Evolutionary conservation across 768 basidiomycete genomes (phyloP).

Genomic region (Cystobasidium tubakii): DNA sequence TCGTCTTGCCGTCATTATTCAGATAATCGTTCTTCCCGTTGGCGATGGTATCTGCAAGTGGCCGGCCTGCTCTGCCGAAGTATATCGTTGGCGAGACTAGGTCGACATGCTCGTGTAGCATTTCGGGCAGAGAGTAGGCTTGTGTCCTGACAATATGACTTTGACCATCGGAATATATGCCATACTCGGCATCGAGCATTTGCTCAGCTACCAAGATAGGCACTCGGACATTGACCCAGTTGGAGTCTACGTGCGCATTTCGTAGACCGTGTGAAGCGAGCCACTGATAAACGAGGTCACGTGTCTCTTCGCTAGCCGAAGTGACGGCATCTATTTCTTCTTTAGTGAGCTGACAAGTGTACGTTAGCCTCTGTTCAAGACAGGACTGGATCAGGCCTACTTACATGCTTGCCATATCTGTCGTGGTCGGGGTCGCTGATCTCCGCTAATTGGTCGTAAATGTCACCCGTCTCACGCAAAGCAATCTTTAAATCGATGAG

Average conservation of each 20-base stretch:
- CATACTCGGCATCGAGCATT: slow-evolving; percentile 27
- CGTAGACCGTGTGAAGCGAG: slow-evolving; percentile 5
- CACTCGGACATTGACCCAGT: slow-evolving; percentile 28
- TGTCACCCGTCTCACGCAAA: slow-evolving; percentile 8
- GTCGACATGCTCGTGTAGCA: slow-evolving; percentile 18
- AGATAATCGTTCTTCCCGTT: background rate
- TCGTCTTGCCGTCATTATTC: background rate
- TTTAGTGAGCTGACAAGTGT: slow-evolving; percentile 6
- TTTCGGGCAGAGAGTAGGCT: slow-evolving; percentile 11
- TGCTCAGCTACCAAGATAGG: slow-evolving; percentile 11
- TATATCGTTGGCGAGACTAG: slow-evolving; percentile 9
- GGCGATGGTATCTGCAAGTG: slow-evolving; percentile 1
- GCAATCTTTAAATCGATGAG: slow-evolving; percentile 17
- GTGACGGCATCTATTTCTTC: slow-evolving; percentile 12
- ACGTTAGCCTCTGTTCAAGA: too few relatives aligned
- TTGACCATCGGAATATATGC: slow-evolving; percentile 10
- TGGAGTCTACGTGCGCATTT: background rate
- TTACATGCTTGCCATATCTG: slow-evolving; percentile 14
- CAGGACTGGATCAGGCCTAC: too few relatives aligned
- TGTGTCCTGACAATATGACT: slow-evolving; percentile 14
- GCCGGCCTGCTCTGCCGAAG: slow-evolving; percentile 9
- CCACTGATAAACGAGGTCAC: slow-evolving; percentile 10
- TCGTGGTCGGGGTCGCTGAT: slow-evolving; percentile 7
- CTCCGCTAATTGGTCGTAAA: background rate
- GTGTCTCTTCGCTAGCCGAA: slow-evolving; percentile 2